These are phyloP conservation scores for Trametes pubescens DNA, from an alignment of 1,284 basidiomycete genomes.

Conservation along the genomic window DNA sequence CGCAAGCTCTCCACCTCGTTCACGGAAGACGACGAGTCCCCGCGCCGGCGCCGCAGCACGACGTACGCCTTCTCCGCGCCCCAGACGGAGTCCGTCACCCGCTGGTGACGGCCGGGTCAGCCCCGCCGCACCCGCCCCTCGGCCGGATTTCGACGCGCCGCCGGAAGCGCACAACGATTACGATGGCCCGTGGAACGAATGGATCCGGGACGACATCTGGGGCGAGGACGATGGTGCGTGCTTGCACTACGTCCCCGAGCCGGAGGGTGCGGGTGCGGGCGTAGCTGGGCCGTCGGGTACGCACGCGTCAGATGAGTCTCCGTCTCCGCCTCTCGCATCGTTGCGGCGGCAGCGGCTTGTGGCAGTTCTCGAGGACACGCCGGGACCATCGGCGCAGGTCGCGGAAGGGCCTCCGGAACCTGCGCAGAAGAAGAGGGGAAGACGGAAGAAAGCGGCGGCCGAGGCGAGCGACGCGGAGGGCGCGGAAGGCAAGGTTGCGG, in stretches of 20 bases:
- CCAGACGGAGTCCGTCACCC: conserved; percentile 18
- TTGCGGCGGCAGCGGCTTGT: neutral
- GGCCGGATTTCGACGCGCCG: neutral
- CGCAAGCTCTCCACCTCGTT: conserved; percentile 32
- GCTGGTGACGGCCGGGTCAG: conserved; percentile 16
- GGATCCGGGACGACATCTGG: conserved; percentile 30
- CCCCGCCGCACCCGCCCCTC: neutral
- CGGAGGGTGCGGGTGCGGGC: conserved; percentile 5
- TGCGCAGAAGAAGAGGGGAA: conserved; percentile 29
- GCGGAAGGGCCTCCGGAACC: conserved; percentile 22
- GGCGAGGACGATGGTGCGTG: conserved; percentile 42
- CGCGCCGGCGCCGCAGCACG: conserved; percentile 9
- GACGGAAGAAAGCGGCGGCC: conserved; percentile 23
- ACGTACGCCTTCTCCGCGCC: conserved; percentile 2
- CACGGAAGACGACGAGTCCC: conserved; percentile 14
- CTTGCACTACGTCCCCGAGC: conserved; percentile 48
- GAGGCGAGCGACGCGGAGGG: conserved; percentile 29
- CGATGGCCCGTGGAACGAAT: conserved; percentile 27
- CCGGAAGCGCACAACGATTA: conserved; percentile 21
- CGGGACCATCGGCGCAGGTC: neutral
- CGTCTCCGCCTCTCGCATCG: neutral
- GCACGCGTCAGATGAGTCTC: neutral
- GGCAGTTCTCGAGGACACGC: conserved; percentile 18
- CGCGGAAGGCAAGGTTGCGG: conserved; percentile 25
- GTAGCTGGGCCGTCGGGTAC: conserved; percentile 7